Evolutionary conservation across 1,284 basidiomycete genomes (phyloP).

Genomic region (Exobasidium cylindrosporum): DNA sequence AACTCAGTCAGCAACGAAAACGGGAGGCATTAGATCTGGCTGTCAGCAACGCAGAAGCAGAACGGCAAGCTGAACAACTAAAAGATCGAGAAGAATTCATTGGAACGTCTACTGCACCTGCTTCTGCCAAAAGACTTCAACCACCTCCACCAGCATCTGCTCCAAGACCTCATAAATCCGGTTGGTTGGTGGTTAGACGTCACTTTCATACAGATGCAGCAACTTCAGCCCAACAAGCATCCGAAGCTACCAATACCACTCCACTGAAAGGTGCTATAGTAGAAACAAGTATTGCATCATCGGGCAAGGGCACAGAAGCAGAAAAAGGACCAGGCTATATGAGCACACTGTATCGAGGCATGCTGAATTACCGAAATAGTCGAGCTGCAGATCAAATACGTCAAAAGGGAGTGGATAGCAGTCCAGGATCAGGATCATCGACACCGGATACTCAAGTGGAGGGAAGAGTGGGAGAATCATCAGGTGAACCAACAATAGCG

Average conservation of each 20-base stretch:
- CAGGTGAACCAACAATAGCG: not conserved
- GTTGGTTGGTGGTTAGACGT: constrained; percentile 39
- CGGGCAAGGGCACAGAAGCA: not conserved
- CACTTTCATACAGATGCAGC: constrained; percentile 28
- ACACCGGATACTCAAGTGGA: not conserved
- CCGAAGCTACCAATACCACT: not conserved
- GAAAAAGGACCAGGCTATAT: constrained; percentile 31
- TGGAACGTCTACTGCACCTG: constrained; percentile 30
- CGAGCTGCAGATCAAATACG: not conserved
- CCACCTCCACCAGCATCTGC: constrained; percentile 20
- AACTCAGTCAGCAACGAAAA: constrained; percentile 32
- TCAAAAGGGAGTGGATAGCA: not conserved
- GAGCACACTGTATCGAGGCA: constrained; percentile 44
- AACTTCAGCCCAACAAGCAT: not conserved
- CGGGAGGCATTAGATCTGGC: constrained; percentile 36
- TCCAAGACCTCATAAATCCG: constrained; percentile 31
- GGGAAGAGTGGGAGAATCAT: not conserved
- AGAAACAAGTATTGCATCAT: not conserved
- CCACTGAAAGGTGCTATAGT: not conserved
- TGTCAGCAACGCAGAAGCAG: constrained; percentile 33
- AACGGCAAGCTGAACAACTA: constrained; percentile 26
- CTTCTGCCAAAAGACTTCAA: constrained; percentile 34
- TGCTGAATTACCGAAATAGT: constrained; percentile 38
- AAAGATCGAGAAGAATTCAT: constrained; percentile 25
- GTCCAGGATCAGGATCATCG: not conserved